Evolutionary conservation across 768 basidiomycete species (phyloP), one percentile per base, ranked within the genome.

Genomic region (Leccinum imitatum): DNA sequence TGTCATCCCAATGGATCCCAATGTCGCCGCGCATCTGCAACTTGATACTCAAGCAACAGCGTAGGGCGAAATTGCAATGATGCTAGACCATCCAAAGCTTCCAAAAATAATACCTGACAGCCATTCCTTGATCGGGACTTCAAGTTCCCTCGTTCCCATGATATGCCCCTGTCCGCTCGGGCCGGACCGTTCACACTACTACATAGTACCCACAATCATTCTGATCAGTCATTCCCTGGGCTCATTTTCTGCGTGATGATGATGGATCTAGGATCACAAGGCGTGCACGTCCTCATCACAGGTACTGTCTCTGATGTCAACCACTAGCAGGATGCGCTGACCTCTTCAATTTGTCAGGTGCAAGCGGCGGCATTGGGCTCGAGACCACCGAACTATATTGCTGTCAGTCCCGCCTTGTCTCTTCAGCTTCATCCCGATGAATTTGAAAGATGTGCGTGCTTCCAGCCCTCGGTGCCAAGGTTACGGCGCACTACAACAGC

Each of bases 331-430:
- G 13, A 27, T 27, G 3, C 33, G 33, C 30, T 58, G 46, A 59
- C 56, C 17, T 5, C 11, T 47, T 19, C 39, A 44, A 44, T 1
- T 44, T 19, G 25, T 17, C 19, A 84, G 89, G 89, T 47, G 87
- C 87, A 6, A 87, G 84, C 65, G 87, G 89, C 2, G 89, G 87
- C 4, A 90, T 91, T 30, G 89, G 89, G 11, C 75, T 87, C 0
- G 84, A 81, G 66, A 86, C 84, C 11, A 75, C 77, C 6, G 75
- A 77, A 19, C 65, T 80, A 2, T 90, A 85, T 67, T 77, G 85
- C 31, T 76, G 86, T 84, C 60, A 68, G 76, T 73, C 14, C 33
- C 13, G 8, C 14, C 14, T 41, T 8, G 27, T n/a, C 35, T 17
- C 25, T 4, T 44, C 37, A n/a, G 14, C 33, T 35, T 35, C 21